Evolutionary conservation across 768 basidiomycete species (phyloP).

Genomic region (Tubosaeta sp.): DNA sequence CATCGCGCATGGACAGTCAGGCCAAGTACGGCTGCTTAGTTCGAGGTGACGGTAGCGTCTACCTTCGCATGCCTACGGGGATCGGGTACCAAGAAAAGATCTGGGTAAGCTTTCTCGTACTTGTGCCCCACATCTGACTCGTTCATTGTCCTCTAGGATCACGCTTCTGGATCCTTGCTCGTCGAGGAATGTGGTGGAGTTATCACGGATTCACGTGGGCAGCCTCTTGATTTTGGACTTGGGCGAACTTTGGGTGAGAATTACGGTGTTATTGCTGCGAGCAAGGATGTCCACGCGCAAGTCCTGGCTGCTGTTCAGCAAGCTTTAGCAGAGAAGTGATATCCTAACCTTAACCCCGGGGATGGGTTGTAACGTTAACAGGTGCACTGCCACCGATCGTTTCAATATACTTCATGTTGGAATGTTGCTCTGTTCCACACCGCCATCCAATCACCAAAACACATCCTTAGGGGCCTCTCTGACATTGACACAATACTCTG

Average conservation of each 20-base stretch:
- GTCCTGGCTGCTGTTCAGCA: slow-evolving; percentile 74
- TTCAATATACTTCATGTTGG: not conserved
- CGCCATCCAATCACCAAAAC: not conserved
- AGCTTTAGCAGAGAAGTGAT: slow-evolving; percentile 36
- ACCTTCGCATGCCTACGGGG: slow-evolving; percentile 75
- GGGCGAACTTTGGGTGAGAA: slow-evolving; percentile 86
- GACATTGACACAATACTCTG: not conserved
- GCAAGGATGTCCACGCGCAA: slow-evolving; percentile 60
- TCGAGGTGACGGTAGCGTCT: slow-evolving; percentile 81
- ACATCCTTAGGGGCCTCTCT: not conserved
- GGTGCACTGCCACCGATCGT: not conserved
- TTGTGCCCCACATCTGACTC: no score
- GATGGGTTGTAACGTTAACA: not conserved
- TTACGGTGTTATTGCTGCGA: slow-evolving; percentile 82
- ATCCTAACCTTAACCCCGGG: not conserved
- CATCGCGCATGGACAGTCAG: slow-evolving; percentile 91
- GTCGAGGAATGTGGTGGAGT: slow-evolving; percentile 87
- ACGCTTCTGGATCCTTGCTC: slow-evolving; percentile 81
- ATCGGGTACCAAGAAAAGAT: slow-evolving; percentile 89
- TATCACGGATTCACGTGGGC: slow-evolving; percentile 80
- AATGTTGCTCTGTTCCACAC: not conserved
- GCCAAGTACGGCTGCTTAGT: slow-evolving; percentile 90
- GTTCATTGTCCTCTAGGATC: slow-evolving; percentile 53
- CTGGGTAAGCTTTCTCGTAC: slow-evolving; percentile 55
- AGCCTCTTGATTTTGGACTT: slow-evolving; percentile 76